Base-by-base conservation (phyloP, 2,329 filamentous ascomycete genomes). In the Colletotrichum chlorophyti region DNA sequence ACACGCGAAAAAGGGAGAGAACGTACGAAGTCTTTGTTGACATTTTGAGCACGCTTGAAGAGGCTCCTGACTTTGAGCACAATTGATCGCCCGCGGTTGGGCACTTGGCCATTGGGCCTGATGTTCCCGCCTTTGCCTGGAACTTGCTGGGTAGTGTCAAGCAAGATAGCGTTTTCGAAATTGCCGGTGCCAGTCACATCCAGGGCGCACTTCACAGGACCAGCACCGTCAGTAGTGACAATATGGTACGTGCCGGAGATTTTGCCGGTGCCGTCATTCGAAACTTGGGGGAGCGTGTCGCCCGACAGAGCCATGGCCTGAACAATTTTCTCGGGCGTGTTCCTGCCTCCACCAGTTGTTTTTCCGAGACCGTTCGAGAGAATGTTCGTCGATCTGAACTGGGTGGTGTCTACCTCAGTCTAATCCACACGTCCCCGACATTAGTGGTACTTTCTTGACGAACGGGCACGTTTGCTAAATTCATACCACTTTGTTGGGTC, bases 331-430 rank as follows among this genome's bases (percentile, higher is more conserved):
- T 54, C 58, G 17, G 73, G 53, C 26, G 64, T 70, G 69, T 78
- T 77, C 57, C 70, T 60, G 62, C 76, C 76, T 19, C 63, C 54
- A 26, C 66, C 69, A 0, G 64, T 70, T 47, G 75, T 78, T 27
- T 61, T 65, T 60, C 76, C 76, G 27, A 78, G 71, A 19, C 74
- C 73, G 61, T 78, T 66, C 37, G 69, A 68, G 48, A 66, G 63
- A 58, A 73, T 68, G 34, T 71, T 66, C 63, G 64, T 72, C 15
- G 61, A 65, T 17, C 61, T 55, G 70, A 80, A 80, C 62, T 79
- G 71, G 32, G 77, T 79, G 26, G 77, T 79, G 65, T 80, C 78
- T 29, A 74, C 65, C 63, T 80, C 76, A 2, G 76, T 79, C 60
- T 68, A 32, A 4, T 12, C 7, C n/a, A 19, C 2, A 4, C n/a